phyloP scores from a whole-genome alignment of 2,329 filamentous ascomycete genomes.

The Fusarium pseudoanthophilum region DNA sequence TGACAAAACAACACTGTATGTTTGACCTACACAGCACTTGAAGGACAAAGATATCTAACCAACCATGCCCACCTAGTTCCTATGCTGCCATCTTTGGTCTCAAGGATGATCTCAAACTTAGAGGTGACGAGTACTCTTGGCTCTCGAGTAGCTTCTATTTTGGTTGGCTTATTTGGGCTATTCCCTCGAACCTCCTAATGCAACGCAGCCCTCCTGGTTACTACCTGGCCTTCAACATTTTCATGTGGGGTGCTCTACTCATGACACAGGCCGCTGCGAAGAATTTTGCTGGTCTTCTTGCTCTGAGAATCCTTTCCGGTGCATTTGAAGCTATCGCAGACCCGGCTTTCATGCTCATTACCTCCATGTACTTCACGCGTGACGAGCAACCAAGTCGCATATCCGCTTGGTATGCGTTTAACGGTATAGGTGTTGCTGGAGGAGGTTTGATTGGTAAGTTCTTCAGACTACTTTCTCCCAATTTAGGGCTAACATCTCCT shows the following conservation, averaged over 20 bases:
- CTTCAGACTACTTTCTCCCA: not conserved
- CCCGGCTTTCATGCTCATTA: conserved; percentile 69
- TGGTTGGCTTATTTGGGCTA: conserved; percentile 53
- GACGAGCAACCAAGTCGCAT: conserved; percentile 70
- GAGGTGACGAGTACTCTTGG: conserved; percentile 66
- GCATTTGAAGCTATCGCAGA: conserved; percentile 68
- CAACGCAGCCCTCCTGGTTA: conserved; percentile 50
- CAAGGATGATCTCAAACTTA: conserved; percentile 65
- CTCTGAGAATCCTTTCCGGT: conserved; percentile 69
- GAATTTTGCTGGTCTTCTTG: conserved; percentile 66
- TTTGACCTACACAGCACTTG: not conserved
- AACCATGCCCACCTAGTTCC: conserved; percentile 46
- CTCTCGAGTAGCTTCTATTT: conserved; percentile 52
- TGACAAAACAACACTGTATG: conserved; percentile 61
- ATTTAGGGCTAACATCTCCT: not conserved
- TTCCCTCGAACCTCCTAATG: conserved; percentile 48
- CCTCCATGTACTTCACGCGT: conserved; percentile 72
- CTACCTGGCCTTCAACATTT: conserved; percentile 59
- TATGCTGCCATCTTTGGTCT: conserved; percentile 75
- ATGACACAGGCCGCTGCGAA: conserved; percentile 64
- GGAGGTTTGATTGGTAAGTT: conserved; percentile 58
- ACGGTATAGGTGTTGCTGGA: conserved; percentile 68
- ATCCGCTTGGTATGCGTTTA: conserved; percentile 68
- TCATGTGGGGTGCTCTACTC: conserved; percentile 63
- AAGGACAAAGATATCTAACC: not conserved